These are phyloP conservation scores for Cercophora newfieldiana DNA, from an alignment of 495 filamentous ascomycete species.

Conservation along the genomic window DNA sequence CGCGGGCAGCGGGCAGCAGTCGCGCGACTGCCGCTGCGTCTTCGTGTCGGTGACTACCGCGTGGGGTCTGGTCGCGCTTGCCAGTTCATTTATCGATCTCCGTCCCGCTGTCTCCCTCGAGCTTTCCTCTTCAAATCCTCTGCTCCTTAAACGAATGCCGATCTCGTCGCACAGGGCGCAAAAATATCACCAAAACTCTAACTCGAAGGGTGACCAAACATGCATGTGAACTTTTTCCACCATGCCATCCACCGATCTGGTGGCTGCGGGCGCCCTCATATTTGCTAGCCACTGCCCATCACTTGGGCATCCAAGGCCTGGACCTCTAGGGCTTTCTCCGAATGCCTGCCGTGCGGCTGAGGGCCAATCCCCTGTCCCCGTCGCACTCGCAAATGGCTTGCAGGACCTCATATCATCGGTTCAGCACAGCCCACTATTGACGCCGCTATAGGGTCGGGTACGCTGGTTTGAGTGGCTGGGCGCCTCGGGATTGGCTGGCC, in stretches of 20 bases:
- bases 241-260: neutral
- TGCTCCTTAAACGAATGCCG: neutral
- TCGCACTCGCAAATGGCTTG: neutral
- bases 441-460: constrained; percentile 17
- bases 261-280: constrained; percentile 22
- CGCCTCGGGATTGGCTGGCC: constrained; percentile 27
- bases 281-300: constrained; percentile 14
- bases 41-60: neutral
- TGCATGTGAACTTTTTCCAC: constrained; percentile 13
- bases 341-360: constrained; percentile 35
- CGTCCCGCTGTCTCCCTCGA: neutral
- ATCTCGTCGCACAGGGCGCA: neutral
- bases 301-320: constrained; percentile 3
- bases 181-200: neutral
- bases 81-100: neutral
- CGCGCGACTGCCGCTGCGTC: constrained; percentile 3
- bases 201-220: neutral
- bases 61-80: neutral
- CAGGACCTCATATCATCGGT: constrained; percentile 24
- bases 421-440: constrained; percentile 16
- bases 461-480: constrained; percentile 2
- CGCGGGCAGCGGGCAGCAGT: neutral
- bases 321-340: constrained; percentile 19
- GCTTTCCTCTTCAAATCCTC: neutral
- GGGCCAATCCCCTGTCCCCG: constrained; percentile 13